Conservation (phyloP, 306 rosid species). For the Rosa persica region DNA sequence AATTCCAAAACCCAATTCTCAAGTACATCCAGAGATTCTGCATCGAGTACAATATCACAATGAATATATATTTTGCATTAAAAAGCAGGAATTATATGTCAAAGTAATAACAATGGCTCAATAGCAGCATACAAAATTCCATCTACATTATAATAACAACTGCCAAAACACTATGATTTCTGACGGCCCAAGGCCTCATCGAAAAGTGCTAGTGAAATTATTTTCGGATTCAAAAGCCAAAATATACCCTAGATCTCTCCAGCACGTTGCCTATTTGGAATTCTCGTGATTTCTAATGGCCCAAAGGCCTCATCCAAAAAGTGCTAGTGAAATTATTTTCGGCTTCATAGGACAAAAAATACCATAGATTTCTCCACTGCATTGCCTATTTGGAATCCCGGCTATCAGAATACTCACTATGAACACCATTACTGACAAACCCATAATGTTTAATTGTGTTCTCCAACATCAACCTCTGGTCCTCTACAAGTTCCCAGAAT, state of each 20-base stretch:
- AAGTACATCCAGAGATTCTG: slow-evolving; percentile 90
- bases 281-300: background rate
- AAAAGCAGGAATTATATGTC: background rate
- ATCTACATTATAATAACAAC: background rate
- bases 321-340: background rate
- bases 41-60: slow-evolving; percentile 26
- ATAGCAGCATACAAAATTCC: background rate
- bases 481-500: background rate
- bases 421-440: background rate
- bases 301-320: background rate
- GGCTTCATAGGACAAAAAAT: background rate
- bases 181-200: background rate
- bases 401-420: background rate
- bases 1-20: slow-evolving; percentile 87
- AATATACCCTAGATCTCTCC: background rate
- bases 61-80: background rate
- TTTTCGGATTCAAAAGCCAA: background rate
- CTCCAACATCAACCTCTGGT: background rate
- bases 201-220: background rate
- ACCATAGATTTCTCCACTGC: background rate
- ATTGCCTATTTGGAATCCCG: background rate
- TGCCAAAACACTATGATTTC: background rate
- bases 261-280: background rate
- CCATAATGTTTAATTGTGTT: background rate
- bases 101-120: background rate